Evolutionary conservation across 2,329 filamentous ascomycete genomes (phyloP).

Genomic region (Claviceps paspali): DNA sequence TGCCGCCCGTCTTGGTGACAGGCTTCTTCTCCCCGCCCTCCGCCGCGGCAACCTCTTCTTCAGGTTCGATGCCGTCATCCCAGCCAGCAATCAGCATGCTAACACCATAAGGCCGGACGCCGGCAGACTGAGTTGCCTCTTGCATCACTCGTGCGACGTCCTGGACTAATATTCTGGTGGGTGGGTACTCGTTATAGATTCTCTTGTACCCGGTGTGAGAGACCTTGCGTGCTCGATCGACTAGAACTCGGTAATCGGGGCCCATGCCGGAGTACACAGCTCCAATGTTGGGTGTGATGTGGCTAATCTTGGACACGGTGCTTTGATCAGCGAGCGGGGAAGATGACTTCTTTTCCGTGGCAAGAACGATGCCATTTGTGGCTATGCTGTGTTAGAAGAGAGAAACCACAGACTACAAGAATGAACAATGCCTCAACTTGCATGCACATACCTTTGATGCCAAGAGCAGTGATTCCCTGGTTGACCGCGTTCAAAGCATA

Average conservation of each 20-base stretch:
- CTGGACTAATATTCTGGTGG: slow-evolving; percentile 96
- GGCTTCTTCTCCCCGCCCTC: slow-evolving; percentile 59
- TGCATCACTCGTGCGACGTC: slow-evolving; percentile 97
- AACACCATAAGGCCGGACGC: slow-evolving; percentile 93
- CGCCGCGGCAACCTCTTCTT: slow-evolving; percentile 43
- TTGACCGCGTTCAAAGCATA: slow-evolving; percentile 99
- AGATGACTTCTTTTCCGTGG: slow-evolving; percentile 98
- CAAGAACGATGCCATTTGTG: slow-evolving; percentile 96
- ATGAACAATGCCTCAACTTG: not conserved
- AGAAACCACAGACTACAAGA: slow-evolving; percentile 7
- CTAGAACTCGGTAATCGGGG: slow-evolving; percentile 91
- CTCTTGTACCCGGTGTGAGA: slow-evolving; percentile 98
- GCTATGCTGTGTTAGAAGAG: slow-evolving; percentile 34
- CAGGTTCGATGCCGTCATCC: slow-evolving; percentile 91
- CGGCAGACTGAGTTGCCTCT: slow-evolving; percentile 94
- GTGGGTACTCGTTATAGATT: slow-evolving; percentile 99
- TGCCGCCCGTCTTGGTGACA: slow-evolving; percentile 81
- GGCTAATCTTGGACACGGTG: slow-evolving; percentile 91
- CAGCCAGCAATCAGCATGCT: slow-evolving; percentile 90
- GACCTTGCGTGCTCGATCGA: slow-evolving; percentile 95
- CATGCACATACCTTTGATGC: slow-evolving; percentile 70
- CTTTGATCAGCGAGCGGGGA: slow-evolving; percentile 91
- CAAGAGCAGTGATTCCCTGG: slow-evolving; percentile 93
- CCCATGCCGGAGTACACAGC: slow-evolving; percentile 99
- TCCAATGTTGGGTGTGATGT: slow-evolving; percentile 97